phyloP scores from a whole-genome alignment of 208 protist genomes.

The Leishmania tropica region DNA sequence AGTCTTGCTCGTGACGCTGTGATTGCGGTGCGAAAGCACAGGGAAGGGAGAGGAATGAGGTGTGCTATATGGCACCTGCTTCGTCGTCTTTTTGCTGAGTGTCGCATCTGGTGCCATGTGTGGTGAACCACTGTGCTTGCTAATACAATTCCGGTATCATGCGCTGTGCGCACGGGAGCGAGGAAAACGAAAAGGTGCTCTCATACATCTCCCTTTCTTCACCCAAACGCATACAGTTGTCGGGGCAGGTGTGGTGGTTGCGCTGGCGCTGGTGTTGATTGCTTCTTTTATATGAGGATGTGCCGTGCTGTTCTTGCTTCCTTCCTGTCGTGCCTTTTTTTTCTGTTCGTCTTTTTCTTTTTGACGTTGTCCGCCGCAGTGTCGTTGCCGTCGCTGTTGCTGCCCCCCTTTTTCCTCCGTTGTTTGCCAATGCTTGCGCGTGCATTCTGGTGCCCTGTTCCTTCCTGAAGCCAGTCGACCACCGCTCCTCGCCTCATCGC shows the following conservation, averaged over 20 bases:
- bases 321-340: not conserved
- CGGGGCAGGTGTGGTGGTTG: not conserved
- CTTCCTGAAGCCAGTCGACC: not conserved
- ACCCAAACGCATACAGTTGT: conserved; percentile 2
- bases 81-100: not conserved
- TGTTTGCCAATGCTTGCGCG: not conserved
- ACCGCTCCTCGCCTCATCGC: not conserved
- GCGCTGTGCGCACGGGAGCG: not conserved
- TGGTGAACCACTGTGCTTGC: not conserved
- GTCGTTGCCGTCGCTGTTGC: not conserved
- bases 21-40: not conserved
- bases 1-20: not conserved
- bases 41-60: not conserved
- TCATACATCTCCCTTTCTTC: conserved; percentile 7
- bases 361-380: not conserved
- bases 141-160: not conserved
- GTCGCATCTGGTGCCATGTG: not conserved
- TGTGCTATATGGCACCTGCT: not conserved
- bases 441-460: not conserved
- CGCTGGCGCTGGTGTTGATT: not conserved
- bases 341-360: not conserved
- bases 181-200: not conserved
- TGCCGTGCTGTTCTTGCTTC: not conserved
- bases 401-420: not conserved
- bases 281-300: not conserved